Evolutionary conservation across 371 early-diverging fungal genomes (phyloP).

Genomic region (Spiromyces aspiralis): DNA sequence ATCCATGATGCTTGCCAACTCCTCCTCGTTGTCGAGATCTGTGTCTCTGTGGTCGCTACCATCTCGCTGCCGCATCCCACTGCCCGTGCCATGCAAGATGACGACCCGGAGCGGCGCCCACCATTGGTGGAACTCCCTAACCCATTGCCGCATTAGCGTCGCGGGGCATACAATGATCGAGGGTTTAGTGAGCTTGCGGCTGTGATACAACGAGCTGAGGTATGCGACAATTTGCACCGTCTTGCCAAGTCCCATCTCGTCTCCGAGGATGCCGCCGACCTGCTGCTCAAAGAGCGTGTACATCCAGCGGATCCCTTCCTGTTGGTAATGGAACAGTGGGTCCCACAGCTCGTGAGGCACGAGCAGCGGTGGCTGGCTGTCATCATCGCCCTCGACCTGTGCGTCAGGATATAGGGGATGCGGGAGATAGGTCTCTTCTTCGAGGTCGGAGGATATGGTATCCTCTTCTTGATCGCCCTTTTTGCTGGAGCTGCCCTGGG

Average conservation of each 20-base stretch:
- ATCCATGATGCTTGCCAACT: background rate
- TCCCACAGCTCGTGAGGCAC: conserved; percentile 75
- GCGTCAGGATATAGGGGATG: conserved; percentile 50
- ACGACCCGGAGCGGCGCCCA: conserved; percentile 87
- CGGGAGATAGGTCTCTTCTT: conserved; percentile 38
- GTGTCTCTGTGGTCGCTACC: background rate
- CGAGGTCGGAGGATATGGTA: conserved; percentile 13
- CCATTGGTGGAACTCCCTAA: conserved; percentile 88
- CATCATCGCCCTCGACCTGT: no score
- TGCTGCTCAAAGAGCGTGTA: conserved; percentile 74
- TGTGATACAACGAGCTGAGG: conserved; percentile 32
- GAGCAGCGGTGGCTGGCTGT: no score
- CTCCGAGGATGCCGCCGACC: conserved; percentile 93
- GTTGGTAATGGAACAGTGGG: conserved; percentile 87
- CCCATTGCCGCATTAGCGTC: conserved; percentile 94
- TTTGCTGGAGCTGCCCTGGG: no score
- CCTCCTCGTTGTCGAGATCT: background rate
- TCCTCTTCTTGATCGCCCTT: conserved; percentile 2
- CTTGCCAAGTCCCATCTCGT: conserved; percentile 98
- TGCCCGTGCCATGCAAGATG: conserved; percentile 72
- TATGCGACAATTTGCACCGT: conserved; percentile 88
- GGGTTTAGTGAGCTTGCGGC: conserved; percentile 24
- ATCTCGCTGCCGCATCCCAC: conserved; percentile 34
- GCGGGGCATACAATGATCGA: conserved; percentile 83
- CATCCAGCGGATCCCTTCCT: conserved; percentile 82